Evolutionary conservation across 2,329 filamentous ascomycete species (phyloP), one percentile per base, ranked within the genome.

Genomic region (Verticillium albo-atrum): DNA sequence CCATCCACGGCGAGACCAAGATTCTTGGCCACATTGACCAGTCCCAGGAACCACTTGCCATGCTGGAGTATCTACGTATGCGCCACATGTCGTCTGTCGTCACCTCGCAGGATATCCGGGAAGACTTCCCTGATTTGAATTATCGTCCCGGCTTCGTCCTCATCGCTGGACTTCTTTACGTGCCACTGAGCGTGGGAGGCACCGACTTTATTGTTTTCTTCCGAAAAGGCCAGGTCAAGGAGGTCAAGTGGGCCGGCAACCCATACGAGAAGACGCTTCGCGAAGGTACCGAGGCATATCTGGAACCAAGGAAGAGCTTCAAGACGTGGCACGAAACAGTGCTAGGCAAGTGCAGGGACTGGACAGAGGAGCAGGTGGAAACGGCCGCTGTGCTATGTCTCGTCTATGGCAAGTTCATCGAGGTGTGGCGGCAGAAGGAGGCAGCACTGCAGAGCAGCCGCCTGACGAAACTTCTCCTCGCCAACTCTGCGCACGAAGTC

Each of bases 351-450:
- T 93, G 90, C 65, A 85, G 90, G 25, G 92, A 96, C 65, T 97
- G 92, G 92, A 88, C 87, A 0, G 91, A 95, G 68, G 90, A 96
- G 63, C 91, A 97, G 69, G 82, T 96, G 3, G 92, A 97, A 72
- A 96, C 91, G 0, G 92, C 92, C 0, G 91, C 92, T 1, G 90
- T 96, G 0, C 78, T 97, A 3, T 96, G 92, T 68, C 77, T 96
- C 9, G 91, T 97, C 1, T 97, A 97, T 63, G 91, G 90, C 56
- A 86, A 86, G 71, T 97, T 97, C 70, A 96, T 96, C 66, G 90
- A 96, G 68, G 92, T 96, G 1, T 96, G 92, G 92, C 82, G 91
- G 59, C 91, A 96, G 70, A 96, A 96, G 65, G 92, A 97, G 71
- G 89, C 88, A 1, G 90, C 90, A 0, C 70, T 96, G 61, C 89